These are phyloP conservation scores for Lactifluus hygrophoroides DNA, from an alignment of 768 basidiomycete genomes.

Conservation along the genomic window DNA sequence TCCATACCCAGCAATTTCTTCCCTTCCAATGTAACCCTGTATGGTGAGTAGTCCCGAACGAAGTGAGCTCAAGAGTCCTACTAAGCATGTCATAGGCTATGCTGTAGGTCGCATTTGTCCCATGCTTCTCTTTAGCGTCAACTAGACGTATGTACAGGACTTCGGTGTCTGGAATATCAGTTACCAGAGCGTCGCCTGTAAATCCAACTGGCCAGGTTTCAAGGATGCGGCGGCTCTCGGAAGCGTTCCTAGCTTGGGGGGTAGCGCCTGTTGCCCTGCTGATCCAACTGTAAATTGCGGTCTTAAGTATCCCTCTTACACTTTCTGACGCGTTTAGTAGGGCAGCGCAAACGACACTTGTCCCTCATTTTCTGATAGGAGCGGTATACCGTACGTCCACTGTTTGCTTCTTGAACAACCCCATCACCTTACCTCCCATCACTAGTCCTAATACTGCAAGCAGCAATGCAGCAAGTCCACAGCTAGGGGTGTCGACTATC, in stretches of 20 bases:
- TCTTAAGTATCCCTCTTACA: neutral
- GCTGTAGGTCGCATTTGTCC: conserved; percentile 26
- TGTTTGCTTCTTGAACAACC: neutral
- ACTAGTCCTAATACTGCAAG: conserved; percentile 28
- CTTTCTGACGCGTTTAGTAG: conserved; percentile 1
- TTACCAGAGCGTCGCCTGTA: conserved; percentile 57
- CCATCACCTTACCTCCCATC: neutral
- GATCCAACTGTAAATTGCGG: conserved; percentile 44
- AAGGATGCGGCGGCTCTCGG: conserved; percentile 55
- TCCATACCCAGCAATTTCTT: conserved; percentile 66
- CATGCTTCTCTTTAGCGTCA: neutral
- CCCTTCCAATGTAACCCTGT: conserved; percentile 57
- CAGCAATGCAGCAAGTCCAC: conserved; percentile 1
- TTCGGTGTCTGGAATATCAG: conserved; percentile 84
- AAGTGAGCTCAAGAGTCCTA: neutral
- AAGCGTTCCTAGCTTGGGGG: conserved; percentile 48
- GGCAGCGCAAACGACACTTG: conserved; percentile 37
- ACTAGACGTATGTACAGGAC: conserved; percentile 37
- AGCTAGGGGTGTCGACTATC: neutral
- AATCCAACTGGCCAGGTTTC: conserved; percentile 54
- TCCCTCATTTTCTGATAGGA: conserved; percentile 61
- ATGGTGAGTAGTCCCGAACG: conserved; percentile 37
- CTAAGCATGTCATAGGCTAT: conserved; percentile 27
- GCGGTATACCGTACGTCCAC: conserved; percentile 50
- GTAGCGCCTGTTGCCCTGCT: conserved; percentile 63